A percentile compares a stretch with the other conserved stretches of the same genome.
Evolutionary conservation across 495 filamentous ascomycete genomes (phyloP).

Genomic region (Penicillium silybi): DNA sequence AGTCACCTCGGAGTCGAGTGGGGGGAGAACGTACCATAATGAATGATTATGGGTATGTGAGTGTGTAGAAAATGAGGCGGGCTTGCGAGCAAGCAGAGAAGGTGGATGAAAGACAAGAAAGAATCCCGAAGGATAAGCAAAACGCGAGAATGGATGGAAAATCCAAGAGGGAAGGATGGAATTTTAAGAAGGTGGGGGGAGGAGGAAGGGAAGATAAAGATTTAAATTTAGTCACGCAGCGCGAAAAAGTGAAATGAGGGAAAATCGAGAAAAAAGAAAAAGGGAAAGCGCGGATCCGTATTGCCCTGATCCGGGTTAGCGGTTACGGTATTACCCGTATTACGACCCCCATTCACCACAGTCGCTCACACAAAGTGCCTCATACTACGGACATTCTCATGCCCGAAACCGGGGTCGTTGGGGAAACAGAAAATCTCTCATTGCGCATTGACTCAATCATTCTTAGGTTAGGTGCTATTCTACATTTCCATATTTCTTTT

Average conservation of each 20-base stretch:
- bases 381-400: conserved; percentile 18
- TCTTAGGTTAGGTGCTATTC: background rate
- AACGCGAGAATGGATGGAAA: conserved; percentile 20
- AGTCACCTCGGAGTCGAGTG: conserved; percentile 5
- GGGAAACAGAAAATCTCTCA: conserved; percentile 25
- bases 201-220: conserved; percentile 21
- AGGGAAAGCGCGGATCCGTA: conserved; percentile 17
- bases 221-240: conserved; percentile 33
- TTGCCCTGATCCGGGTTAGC: conserved; percentile 5
- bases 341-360: background rate
- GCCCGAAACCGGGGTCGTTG: conserved; percentile 26
- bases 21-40: conserved; percentile 36
- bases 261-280: conserved; percentile 4
- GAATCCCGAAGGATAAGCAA: conserved; percentile 18
- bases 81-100: conserved; percentile 20
- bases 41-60: conserved; percentile 39
- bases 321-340: conserved; percentile 7
- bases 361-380: conserved; percentile 13
- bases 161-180: conserved; percentile 24
- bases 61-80: conserved; percentile 28
- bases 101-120: conserved; percentile 5
- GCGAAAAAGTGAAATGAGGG: background rate
- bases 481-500: background rate
- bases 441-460: background rate
- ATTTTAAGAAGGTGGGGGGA: conserved; percentile 27